Conservation (phyloP, 768 basidiomycete genomes). For the Clitopilus hobsonii region DNA sequence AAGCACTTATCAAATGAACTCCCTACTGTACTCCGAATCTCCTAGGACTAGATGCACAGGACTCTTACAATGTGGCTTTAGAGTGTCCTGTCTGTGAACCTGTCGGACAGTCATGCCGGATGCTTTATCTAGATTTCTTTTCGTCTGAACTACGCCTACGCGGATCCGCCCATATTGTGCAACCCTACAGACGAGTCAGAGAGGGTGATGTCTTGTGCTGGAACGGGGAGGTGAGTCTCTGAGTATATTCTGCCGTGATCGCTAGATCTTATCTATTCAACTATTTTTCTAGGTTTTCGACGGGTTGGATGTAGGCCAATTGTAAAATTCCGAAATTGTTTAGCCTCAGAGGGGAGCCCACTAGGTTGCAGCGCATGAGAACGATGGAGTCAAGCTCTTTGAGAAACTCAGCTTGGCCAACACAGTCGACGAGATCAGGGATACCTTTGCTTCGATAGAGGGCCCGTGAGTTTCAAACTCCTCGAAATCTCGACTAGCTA, state of each 20-base stretch:
- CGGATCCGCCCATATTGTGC: conserved; percentile 51
- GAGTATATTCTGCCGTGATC: not conserved
- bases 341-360: not conserved
- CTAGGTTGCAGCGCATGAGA: conserved; percentile 57
- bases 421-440: conserved; percentile 37
- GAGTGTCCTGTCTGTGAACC: not conserved
- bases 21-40: too few species aligned
- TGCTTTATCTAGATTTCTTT: conserved; percentile 48
- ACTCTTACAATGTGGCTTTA: conserved; percentile 19
- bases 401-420: conserved; percentile 24
- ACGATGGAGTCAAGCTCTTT: conserved; percentile 63
- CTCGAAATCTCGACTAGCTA: too few species aligned
- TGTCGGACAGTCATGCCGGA: not conserved
- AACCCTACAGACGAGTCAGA: conserved; percentile 66
- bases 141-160: conserved; percentile 75
- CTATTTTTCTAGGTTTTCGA: conserved; percentile 57
- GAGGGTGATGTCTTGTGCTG: conserved; percentile 68
- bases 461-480: conserved; percentile 64
- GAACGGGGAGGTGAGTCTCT: conserved; percentile 70
- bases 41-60: conserved; percentile 65
- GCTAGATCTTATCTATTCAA: not conserved
- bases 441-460: conserved; percentile 59
- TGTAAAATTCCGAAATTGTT: not conserved
- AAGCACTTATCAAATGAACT: conserved; percentile 1
- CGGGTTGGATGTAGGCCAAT: conserved; percentile 63